phyloP scores from a whole-genome alignment of 1,284 basidiomycete species.

The Schizophyllum commune region DNA sequence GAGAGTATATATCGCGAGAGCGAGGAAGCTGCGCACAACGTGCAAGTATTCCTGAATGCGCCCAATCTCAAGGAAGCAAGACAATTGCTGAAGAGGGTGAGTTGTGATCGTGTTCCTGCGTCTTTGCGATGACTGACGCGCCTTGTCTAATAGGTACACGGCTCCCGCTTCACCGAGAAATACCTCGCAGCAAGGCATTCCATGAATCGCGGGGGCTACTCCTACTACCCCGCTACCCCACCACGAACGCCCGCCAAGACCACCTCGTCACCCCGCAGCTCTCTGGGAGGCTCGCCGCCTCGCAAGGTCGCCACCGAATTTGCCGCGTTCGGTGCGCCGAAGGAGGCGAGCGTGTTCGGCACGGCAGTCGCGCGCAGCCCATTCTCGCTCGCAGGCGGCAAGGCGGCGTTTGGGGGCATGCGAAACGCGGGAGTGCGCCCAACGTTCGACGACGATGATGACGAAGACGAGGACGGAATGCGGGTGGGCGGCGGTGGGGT shows the following conservation, averaged over 20 bases:
- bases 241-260: constrained; percentile 33
- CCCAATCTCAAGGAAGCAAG: constrained; percentile 69
- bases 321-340: constrained; percentile 79
- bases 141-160: constrained; percentile 57
- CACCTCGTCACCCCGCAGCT: constrained; percentile 21
- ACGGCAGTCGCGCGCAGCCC: constrained; percentile 73
- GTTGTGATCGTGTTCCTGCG: constrained; percentile 15
- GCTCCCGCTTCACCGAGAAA: constrained; percentile 90
- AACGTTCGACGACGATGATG: constrained; percentile 49
- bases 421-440: constrained; percentile 34
- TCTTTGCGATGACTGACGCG: constrained; percentile 7
- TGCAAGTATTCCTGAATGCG: constrained; percentile 78
- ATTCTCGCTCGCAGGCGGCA: constrained; percentile 73
- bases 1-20: constrained; percentile 94
- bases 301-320: constrained; percentile 86
- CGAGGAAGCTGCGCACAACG: constrained; percentile 86
- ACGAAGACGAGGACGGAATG: constrained; percentile 46
- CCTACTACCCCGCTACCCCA: constrained; percentile 43
- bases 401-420: constrained; percentile 73
- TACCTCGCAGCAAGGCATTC: constrained; percentile 71
- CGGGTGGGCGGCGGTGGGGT: neutral
- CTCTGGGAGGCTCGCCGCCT: constrained; percentile 44
- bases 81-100: constrained; percentile 73
- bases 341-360: constrained; percentile 67
- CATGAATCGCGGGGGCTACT: constrained; percentile 41